These are phyloP conservation scores for Mycocalia duriaeana DNA, from an alignment of 1,284 basidiomycete species.

Conservation along the genomic window DNA sequence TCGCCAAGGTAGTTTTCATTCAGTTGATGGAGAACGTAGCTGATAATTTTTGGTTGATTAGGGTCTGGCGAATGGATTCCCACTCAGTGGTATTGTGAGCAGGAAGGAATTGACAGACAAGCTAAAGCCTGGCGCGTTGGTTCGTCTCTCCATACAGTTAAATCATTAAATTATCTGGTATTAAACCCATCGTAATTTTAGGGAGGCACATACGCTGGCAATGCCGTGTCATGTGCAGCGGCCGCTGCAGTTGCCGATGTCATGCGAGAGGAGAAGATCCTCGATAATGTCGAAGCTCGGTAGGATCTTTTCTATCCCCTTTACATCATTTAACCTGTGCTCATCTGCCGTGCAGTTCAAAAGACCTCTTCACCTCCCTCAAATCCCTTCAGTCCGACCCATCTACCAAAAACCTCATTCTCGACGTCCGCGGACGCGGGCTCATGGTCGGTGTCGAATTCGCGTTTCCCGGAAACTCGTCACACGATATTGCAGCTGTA, in stretches of 20 bases:
- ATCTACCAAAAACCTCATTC: slow-evolving; percentile 48
- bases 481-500: slow-evolving; percentile 33
- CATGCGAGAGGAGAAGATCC: slow-evolving; percentile 72
- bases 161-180: slow-evolving; percentile 7
- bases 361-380: slow-evolving; percentile 66
- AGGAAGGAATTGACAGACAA: slow-evolving; percentile 80
- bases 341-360: slow-evolving; percentile 45
- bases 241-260: slow-evolving; percentile 77
- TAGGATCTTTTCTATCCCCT: slow-evolving; percentile 22
- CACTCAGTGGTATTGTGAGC: slow-evolving; percentile 82
- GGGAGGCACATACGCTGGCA: slow-evolving; percentile 90
- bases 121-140: slow-evolving; percentile 79
- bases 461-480: slow-evolving; percentile 47
- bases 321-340: background rate
- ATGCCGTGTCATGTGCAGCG: slow-evolving; percentile 86
- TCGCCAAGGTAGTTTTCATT: slow-evolving; percentile 66
- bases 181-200: slow-evolving; percentile 20
- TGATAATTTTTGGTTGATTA: slow-evolving; percentile 20
- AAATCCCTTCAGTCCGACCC: slow-evolving; percentile 50
- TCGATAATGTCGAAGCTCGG: slow-evolving; percentile 76
- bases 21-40: background rate
- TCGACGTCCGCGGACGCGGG: slow-evolving; percentile 76
- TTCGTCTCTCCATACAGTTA: slow-evolving; percentile 21
- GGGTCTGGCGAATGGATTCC: slow-evolving; percentile 93
- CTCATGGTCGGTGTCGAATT: slow-evolving; percentile 85